A percentile compares a stretch with the other conserved stretches of the same genome.
Conservation (phyloP, 495 filamentous ascomycete species). For the Friedmanniomyces simplex region DNA sequence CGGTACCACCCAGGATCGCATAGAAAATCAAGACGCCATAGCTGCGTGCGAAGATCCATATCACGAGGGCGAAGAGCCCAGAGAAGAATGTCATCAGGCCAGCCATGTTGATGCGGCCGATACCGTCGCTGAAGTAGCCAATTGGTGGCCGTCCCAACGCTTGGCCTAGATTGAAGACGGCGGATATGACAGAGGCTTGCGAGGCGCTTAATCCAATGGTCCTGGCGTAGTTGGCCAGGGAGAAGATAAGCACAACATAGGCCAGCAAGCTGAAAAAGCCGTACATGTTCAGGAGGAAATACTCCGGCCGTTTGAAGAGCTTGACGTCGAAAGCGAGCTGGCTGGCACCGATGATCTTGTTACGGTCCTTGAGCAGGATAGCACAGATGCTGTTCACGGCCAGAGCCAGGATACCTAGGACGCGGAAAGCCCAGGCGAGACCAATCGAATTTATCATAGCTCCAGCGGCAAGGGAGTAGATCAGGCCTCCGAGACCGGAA, state of each 20-base stretch:
- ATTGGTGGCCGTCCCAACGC: conserved; percentile 56
- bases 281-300: conserved; percentile 56
- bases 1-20: conserved; percentile 55
- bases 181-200: conserved; percentile 61
- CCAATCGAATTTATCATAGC: conserved; percentile 52
- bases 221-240: conserved; percentile 57
- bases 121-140: conserved; percentile 54
- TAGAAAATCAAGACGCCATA: conserved; percentile 62
- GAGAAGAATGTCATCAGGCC: conserved; percentile 47
- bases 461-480: conserved; percentile 43
- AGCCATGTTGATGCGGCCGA: conserved; percentile 61
- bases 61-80: conserved; percentile 49
- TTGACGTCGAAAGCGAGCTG: conserved; percentile 22
- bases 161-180: conserved; percentile 60
- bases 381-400: conserved; percentile 49
- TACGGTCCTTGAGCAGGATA: conserved; percentile 55
- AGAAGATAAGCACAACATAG: conserved; percentile 63
- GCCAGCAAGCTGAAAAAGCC: conserved; percentile 61
- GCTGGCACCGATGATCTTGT: conserved; percentile 45
- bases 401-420: conserved; percentile 52
- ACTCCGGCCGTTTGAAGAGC: conserved; percentile 47
- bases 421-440: conserved; percentile 56
- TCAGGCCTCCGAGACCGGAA: conserved; percentile 57
- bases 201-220: conserved; percentile 51
- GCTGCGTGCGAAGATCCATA: conserved; percentile 60